phyloP scores from a whole-genome alignment of 371 early-diverging fungal species.

The Blastocladiella emersonii region DNA sequence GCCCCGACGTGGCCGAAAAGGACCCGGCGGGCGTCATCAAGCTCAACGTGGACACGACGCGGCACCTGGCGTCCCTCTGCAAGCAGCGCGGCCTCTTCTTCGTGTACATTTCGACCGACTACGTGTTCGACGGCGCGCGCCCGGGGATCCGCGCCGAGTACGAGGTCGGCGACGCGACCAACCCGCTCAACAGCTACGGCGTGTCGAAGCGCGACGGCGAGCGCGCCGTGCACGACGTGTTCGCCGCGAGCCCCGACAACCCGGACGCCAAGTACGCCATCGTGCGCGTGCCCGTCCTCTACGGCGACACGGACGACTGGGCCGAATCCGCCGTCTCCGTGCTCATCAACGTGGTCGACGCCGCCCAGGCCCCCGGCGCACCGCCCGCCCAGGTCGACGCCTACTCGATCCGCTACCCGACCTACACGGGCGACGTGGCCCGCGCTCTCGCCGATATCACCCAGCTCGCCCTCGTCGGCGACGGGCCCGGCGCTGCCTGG shows the following conservation, averaged over 20 bases:
- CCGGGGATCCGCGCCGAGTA: slow-evolving; percentile 41
- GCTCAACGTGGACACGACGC: slow-evolving; percentile 56
- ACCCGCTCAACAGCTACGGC: slow-evolving; percentile 73
- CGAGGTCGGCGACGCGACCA: slow-evolving; percentile 44
- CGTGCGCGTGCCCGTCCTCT: slow-evolving; percentile 66
- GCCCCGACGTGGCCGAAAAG: slow-evolving; percentile 66
- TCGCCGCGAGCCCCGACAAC: slow-evolving; percentile 26
- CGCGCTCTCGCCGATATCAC: slow-evolving; percentile 4
- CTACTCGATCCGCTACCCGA: slow-evolving; percentile 56
- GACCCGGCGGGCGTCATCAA: slow-evolving; percentile 38
- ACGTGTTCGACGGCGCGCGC: slow-evolving; percentile 73
- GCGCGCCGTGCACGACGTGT: slow-evolving; percentile 32
- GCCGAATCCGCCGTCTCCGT: slow-evolving; percentile 65
- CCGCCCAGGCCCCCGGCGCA: slow-evolving; percentile 8
- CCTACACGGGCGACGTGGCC: slow-evolving; percentile 40
- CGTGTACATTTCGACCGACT: slow-evolving; percentile 79
- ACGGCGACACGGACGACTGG: slow-evolving; percentile 45
- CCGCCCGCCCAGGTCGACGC: slow-evolving; percentile 46
- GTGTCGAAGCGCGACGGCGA: slow-evolving; percentile 28
- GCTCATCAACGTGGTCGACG: slow-evolving; percentile 45
- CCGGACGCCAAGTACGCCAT: slow-evolving; percentile 36
- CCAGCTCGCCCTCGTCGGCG: background rate
- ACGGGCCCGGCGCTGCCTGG: slow-evolving; percentile 6
- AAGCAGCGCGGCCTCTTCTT: slow-evolving; percentile 33
- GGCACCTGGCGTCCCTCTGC: slow-evolving; percentile 35